Base-by-base conservation (phyloP, 768 basidiomycete genomes). In the Candolleomyces eurysporus region DNA sequence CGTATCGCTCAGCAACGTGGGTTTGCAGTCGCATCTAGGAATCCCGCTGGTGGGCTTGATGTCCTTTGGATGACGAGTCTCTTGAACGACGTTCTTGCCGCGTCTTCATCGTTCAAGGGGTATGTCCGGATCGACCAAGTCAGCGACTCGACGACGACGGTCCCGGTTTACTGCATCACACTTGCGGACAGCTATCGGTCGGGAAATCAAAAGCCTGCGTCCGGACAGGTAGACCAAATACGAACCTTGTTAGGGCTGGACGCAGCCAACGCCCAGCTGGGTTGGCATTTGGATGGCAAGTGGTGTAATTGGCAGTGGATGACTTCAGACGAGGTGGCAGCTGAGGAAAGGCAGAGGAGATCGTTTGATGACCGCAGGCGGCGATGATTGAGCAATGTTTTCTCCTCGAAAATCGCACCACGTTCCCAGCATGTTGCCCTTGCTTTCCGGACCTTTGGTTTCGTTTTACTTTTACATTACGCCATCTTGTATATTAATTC, bases 271-370 rank as follows among this genome's bases (percentile, higher is more conserved):
- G 39, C 31, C 8, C 36, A 36, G 39, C 40, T 39, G 4, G 54
- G 54, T 17, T 56, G 54, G 54, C 42, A 56, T 21, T 21, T 56
- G 7, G 54, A 56, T 39, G n/a, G 16, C 21, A 56, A 22, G 19
- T 56, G 54, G 54, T n/a, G 40, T 56, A 16, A 56, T n/a, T 56
- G 54, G 54, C 54, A 43, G 39, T 56, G 54, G 54, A 40, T 14
- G 17, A 56, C 14, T 21, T n/a, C 54, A 36, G 54, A 56, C 10
- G 54, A 39, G 31, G n/a, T 56, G 19, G 17, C 32, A 7, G 32
- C 32, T 22, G 52, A 22, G 19, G 50, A 51, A 22, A 19, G 32
- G 6, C 31, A 31, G 52, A 36, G 30, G 8, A 53, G n/a, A 32
- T 17, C 52, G 30, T 32, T n/a, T 39, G 17, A 32, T 14, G 52